Percentiles rank a stretch among this genome's conserved stretches.
phyloP scores from a whole-genome alignment of 2,329 filamentous ascomycete species.

The Pseudonectria foliicola region DNA sequence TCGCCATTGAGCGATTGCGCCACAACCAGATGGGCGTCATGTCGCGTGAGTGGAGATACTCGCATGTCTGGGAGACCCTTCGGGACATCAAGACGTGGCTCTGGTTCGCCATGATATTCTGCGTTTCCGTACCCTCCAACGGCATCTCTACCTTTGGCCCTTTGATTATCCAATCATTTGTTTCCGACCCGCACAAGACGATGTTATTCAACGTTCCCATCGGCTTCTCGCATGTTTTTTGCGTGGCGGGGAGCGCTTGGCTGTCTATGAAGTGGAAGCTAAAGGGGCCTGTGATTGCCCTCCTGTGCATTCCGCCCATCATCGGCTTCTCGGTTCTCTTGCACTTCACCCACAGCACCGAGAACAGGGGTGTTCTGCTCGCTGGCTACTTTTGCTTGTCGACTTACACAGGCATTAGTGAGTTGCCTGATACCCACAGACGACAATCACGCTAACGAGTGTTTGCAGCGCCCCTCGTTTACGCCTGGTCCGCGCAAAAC shows the following conservation, averaged over 20 bases:
- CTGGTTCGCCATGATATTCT: constrained; percentile 47
- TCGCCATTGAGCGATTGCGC: constrained; percentile 47
- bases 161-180: constrained; percentile 53
- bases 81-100: constrained; percentile 54
- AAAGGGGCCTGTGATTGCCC: constrained; percentile 48
- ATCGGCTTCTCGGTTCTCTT: constrained; percentile 49
- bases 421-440: constrained; percentile 26
- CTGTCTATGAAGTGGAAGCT: constrained; percentile 47
- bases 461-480: constrained; percentile 45
- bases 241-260: constrained; percentile 50
- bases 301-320: constrained; percentile 51
- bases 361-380: constrained; percentile 42
- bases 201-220: constrained; percentile 57
- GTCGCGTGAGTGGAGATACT: constrained; percentile 43
- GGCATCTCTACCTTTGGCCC: constrained; percentile 53
- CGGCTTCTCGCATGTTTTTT: constrained; percentile 51
- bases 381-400: constrained; percentile 53
- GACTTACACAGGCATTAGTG: constrained; percentile 42
- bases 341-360: constrained; percentile 36
- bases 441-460: constrained; percentile 1
- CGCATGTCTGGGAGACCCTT: constrained; percentile 46
- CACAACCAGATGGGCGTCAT: constrained; percentile 49
- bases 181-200: constrained; percentile 48
- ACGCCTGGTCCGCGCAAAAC: constrained; percentile 55
- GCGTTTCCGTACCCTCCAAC: constrained; percentile 51